Evolutionary conservation across 441 rosid genomes (phyloP), one percentile per base, ranked within the genome.

Genomic region (Omphalea diandra): DNA sequence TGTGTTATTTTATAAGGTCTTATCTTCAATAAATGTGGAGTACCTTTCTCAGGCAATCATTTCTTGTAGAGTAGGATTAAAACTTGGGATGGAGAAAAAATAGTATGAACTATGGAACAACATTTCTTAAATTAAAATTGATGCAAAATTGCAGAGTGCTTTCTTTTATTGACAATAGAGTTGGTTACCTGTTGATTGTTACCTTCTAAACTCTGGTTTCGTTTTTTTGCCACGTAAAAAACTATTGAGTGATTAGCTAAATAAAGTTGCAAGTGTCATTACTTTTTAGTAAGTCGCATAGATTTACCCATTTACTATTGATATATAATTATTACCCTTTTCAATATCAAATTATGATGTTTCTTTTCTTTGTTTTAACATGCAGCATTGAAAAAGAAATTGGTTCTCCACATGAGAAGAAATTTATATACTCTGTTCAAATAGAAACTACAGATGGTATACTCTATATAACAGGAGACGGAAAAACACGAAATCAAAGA

Each of bases 341-440:
- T 10, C 63, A 31, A 32, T 27, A 27, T 33, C 44, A 38, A 49
- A 73, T 26, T 47, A 32, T 57, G 32, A 33, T n/a, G 12, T 7
- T 50, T 67, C 10, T 63, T 63, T 65, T 58, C 32, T 64, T 77
- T 75, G 62, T 59, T 72, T 62, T 58, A 6, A 74, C 27, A 67
- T 74, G 73, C 84, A 93, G 97, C 53, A 73, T 79, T 32, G 89
- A 84, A 79, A 81, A 82, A 72, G 88, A 87, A 20, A 73, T 61
- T 20, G 87, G 91, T 18, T 85, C 79, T 33, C 59, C 80, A 0
- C 80, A 83, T 26, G 76, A 75, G 40, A 84, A 79, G 81, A 83
- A 72, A 38, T 93, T 70, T 65, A 43, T 79, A 0, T 85, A 86
- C 70, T 78, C 96, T 6, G 93, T 81, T 70, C 75, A 73, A 74